phyloP scores from a whole-genome alignment of 768 basidiomycete genomes.

The Hortiboletus flavorubellus region DNA sequence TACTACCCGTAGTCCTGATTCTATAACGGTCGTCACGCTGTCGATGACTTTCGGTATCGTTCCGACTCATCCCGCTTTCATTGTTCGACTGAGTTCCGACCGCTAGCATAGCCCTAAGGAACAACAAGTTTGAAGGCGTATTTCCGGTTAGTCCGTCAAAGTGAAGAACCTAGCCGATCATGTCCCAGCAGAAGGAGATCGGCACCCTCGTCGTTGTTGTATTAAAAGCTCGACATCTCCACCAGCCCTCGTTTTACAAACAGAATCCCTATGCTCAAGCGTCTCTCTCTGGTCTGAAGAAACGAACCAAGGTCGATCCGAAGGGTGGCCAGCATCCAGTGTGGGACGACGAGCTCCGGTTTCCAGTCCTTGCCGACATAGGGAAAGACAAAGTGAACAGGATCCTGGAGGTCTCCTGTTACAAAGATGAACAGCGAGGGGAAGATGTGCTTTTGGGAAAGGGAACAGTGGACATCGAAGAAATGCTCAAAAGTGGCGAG shows the following conservation, averaged over 20 bases:
- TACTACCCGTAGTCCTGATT: neutral
- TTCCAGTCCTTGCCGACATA: constrained; percentile 61
- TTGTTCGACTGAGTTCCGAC: no score
- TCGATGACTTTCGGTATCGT: neutral
- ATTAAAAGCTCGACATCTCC: constrained; percentile 80
- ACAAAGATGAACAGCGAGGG: constrained; percentile 67
- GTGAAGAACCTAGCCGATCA: neutral
- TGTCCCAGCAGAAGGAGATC: constrained; percentile 44
- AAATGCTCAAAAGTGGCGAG: constrained; percentile 81
- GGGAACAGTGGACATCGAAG: constrained; percentile 69
- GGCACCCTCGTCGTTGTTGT: constrained; percentile 85
- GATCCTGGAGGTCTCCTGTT: constrained; percentile 73
- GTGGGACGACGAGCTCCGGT: constrained; percentile 88
- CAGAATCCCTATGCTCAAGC: constrained; percentile 84
- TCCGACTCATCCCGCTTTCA: neutral
- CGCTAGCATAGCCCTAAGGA: neutral
- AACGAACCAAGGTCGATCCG: constrained; percentile 69
- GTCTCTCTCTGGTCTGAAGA: constrained; percentile 54
- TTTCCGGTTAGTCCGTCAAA: neutral
- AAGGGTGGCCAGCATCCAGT: constrained; percentile 92
- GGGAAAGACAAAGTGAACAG: constrained; percentile 46
- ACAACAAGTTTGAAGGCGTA: neutral
- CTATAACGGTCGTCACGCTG: no score
- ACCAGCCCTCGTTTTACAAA: constrained; percentile 85
- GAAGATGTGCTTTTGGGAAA: constrained; percentile 76